Percentiles rank a stretch among this genome's conserved stretches.
phyloP scores from a whole-genome alignment of 2,329 filamentous ascomycete species.

The Apiospora marii region DNA sequence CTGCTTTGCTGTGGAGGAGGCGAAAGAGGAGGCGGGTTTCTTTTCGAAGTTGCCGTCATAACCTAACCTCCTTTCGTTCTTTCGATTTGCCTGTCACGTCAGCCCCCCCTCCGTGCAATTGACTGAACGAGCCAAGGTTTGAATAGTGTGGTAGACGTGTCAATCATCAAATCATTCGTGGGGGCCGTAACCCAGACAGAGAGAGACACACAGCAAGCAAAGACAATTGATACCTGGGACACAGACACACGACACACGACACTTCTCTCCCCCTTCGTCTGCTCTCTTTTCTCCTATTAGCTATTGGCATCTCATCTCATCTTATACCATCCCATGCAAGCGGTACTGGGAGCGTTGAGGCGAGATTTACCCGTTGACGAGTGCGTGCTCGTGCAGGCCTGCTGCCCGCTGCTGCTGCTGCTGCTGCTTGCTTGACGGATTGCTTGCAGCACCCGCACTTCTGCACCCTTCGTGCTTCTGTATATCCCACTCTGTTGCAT shows the following conservation, averaged over 20 bases:
- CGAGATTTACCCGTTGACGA: background rate
- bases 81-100: background rate
- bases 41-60: background rate
- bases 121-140: constrained; percentile 4
- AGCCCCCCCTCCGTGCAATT: background rate
- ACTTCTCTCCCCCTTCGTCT: background rate
- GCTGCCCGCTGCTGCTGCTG: background rate
- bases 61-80: background rate
- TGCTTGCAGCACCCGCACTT: constrained; percentile 12
- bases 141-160: constrained; percentile 17
- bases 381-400: constrained; percentile 6
- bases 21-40: background rate
- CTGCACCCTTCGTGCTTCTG: constrained; percentile 21
- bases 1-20: background rate
- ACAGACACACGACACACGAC: background rate
- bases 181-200: constrained; percentile 11
- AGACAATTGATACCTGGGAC: background rate
- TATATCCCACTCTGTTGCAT: constrained; percentile 18
- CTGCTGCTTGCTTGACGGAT: constrained; percentile 8
- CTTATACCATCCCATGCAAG: background rate
- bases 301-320: background rate
- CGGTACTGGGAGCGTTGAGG: background rate
- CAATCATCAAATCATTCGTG: constrained; percentile 9
- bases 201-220: background rate
- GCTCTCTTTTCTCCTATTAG: background rate